Evolutionary conservation across 2,329 filamentous ascomycete species (phyloP).

Genomic region (Pseudopithomyces chartarum): DNA sequence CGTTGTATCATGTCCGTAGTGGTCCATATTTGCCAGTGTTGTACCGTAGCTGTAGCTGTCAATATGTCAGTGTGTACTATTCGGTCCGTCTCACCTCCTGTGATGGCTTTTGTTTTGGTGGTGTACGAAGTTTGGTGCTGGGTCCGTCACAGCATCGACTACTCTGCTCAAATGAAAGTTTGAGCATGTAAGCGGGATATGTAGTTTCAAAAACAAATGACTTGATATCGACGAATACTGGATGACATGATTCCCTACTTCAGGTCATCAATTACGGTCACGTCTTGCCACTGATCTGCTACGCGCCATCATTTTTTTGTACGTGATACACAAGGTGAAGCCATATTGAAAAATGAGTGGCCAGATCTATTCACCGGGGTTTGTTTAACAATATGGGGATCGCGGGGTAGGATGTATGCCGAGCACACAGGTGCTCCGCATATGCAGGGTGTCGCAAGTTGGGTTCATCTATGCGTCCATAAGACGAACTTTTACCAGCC

Average conservation of each 20-base stretch:
- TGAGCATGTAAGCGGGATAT: too few species aligned
- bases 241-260: not conserved
- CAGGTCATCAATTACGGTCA: not conserved
- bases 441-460: constrained; percentile 33
- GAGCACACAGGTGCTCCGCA: constrained; percentile 23
- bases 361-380: constrained; percentile 18
- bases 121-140: not conserved
- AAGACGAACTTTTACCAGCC: constrained; percentile 20
- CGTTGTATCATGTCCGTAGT: not conserved
- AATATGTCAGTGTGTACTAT: too few species aligned
- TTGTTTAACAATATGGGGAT: constrained; percentile 22
- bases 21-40: not conserved
- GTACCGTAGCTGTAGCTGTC: too few species aligned
- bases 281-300: not conserved
- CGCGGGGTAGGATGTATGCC: constrained; percentile 30
- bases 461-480: constrained; percentile 32
- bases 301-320: constrained; percentile 12
- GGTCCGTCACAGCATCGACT: too few species aligned
- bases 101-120: not conserved
- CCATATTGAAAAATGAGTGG: constrained; percentile 7
- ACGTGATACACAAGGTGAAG: constrained; percentile 11
- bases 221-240: too few species aligned
- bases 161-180: too few species aligned
- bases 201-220: not conserved
- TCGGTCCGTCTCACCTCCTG: too few species aligned